Percentiles rank a stretch among this genome's conserved stretches.
phyloP scores from a whole-genome alignment of 495 filamentous ascomycete genomes.

The Astrocystis sublimbata region DNA sequence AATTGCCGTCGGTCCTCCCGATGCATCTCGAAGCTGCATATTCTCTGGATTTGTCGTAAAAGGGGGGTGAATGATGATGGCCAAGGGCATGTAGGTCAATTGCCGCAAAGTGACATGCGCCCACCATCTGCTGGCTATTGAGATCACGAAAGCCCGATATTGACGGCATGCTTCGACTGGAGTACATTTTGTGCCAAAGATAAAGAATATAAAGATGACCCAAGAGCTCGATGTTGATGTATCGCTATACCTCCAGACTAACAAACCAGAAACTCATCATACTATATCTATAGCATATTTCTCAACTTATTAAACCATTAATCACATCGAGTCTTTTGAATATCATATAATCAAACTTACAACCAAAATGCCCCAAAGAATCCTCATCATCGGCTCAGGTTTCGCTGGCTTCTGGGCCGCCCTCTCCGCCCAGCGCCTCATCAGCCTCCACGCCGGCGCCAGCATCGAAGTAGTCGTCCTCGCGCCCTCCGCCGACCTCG shows the following conservation, averaged over 20 bases:
- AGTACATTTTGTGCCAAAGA: background rate
- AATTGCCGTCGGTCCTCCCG: background rate
- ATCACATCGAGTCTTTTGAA: background rate
- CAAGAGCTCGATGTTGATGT: background rate
- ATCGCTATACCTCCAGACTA: background rate
- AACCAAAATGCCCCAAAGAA: conserved; percentile 10
- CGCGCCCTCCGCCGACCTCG: conserved; percentile 32
- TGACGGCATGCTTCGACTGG: background rate
- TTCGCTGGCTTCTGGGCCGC: conserved; percentile 42
- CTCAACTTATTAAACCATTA: background rate
- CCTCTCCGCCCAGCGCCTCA: conserved; percentile 36
- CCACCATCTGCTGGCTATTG: background rate
- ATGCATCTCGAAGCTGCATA: background rate
- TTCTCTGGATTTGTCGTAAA: background rate
- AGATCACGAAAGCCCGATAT: background rate
- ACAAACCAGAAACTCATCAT: background rate
- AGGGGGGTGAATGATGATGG: background rate
- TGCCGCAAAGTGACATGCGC: background rate
- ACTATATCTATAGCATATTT: background rate
- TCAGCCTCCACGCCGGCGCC: conserved; percentile 1
- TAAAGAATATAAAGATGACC: background rate
- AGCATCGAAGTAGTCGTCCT: conserved; percentile 34
- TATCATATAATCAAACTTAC: background rate
- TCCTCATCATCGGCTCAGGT: conserved; percentile 33
- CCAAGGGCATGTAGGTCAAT: conserved; percentile 7